These are phyloP conservation scores for Pelargonium cotyledonis DNA, from an alignment of 441 rosid genomes.

Conservation along the genomic window DNA sequence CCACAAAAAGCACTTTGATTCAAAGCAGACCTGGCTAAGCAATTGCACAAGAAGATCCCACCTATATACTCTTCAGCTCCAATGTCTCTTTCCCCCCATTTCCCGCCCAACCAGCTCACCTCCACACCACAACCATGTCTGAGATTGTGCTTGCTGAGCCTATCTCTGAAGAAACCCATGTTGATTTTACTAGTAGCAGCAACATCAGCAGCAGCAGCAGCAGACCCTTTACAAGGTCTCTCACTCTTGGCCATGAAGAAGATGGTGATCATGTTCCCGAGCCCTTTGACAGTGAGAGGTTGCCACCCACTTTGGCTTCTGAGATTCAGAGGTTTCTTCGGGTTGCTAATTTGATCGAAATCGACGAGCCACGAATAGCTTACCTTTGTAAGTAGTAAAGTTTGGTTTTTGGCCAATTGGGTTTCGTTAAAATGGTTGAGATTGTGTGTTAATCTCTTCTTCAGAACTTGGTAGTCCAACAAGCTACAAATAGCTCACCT, in stretches of 20 bases:
- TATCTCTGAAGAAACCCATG: constrained; percentile 20
- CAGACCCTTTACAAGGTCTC: constrained; percentile 32
- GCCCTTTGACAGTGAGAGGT: constrained; percentile 84
- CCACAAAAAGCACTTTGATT: constrained; percentile 13
- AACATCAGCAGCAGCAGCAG: constrained; percentile 7
- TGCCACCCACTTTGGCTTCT: constrained; percentile 66
- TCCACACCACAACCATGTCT: constrained; percentile 33
- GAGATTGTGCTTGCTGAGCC: constrained; percentile 78
- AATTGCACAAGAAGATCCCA: constrained; percentile 12
- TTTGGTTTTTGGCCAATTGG: background rate
- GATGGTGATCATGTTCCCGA: constrained; percentile 32
- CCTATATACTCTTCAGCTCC: constrained; percentile 14
- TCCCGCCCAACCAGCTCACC: background rate
- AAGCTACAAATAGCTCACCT: constrained; percentile 58
- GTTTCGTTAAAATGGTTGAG: background rate
- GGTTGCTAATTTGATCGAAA: constrained; percentile 69
- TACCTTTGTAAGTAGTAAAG: constrained; percentile 50
- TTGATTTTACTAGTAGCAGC: constrained; percentile 12
- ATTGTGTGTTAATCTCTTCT: background rate
- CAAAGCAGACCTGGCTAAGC: constrained; percentile 19
- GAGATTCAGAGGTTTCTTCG: constrained; percentile 85
- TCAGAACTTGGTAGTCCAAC: background rate
- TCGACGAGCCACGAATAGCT: constrained; percentile 72
- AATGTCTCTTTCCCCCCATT: constrained; percentile 3
- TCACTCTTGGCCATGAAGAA: constrained; percentile 30